Evolutionary conservation across 768 basidiomycete genomes (phyloP), one percentile per base, ranked within the genome.

Genomic region (Pisolithus orientalis): DNA sequence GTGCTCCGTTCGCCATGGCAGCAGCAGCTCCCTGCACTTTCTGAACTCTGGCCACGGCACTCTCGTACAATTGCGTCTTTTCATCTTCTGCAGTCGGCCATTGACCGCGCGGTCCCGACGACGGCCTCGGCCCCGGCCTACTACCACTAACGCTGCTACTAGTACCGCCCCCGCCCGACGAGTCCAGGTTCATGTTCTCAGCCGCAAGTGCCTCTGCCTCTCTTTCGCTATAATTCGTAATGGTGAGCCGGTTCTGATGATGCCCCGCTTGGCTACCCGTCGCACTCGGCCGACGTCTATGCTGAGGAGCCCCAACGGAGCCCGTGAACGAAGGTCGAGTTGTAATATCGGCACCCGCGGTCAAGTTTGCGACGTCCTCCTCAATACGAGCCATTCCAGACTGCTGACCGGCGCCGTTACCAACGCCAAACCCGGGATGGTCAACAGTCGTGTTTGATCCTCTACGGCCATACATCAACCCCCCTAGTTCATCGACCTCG

Each of bases 141-240:
- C 16, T 14, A 14, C 25, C 44, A 44, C 13, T 14, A 4, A 4
- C 58, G 51, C 65, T 39, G 53, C 67, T 59, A 6, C 55, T 48
- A 25, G 21, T 21, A 21, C 21, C 21, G 21, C 21, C 21, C 21
- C 45, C 54, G 32, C 34, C 51, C 27, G 49, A 28, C 2, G 31
- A 44, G 16, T 61, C 59, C 24, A 65, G 64, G 65, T 44, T 54
- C 2, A 58, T 52, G 16, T 58, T 65, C 10, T 65, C 68, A 29
- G 54, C 76, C 66, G 50, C 80, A 71, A 56, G 78, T 75, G 54
- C 78, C 74, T 60, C 82, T 17, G 31, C 50, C 49, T 70, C 68
- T 39, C 65, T 61, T 31, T 76, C 72, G 17, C 65, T 69, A 32
- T 64, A 58, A 52, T 79, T 79, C 34, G 70, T 69, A 32, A 77